Evolutionary conservation across 768 basidiomycete genomes (phyloP).

Genomic region (Podaxis carcinomalis): DNA sequence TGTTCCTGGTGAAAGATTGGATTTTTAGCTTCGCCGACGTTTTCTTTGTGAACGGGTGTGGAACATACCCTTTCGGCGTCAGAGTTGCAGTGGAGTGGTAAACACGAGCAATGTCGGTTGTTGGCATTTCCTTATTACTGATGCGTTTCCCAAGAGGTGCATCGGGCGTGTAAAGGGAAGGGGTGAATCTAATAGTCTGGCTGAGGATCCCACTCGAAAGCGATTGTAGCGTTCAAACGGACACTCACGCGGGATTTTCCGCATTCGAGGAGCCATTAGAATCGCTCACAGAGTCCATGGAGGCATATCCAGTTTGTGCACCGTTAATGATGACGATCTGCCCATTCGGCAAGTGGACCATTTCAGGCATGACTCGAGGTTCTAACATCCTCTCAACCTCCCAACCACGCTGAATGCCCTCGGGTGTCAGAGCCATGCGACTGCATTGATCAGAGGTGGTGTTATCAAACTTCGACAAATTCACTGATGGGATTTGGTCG

Average conservation of each 20-base stretch:
- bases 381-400: conserved; percentile 41
- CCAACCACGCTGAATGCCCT: conserved; percentile 41
- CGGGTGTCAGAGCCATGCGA: conserved; percentile 34
- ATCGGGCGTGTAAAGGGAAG: conserved; percentile 45
- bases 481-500: conserved; percentile 22
- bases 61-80: conserved; percentile 46
- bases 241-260: conserved; percentile 25
- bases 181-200: conserved; percentile 23
- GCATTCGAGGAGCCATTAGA: conserved; percentile 25
- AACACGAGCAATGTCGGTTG: conserved; percentile 43
- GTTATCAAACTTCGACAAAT: conserved; percentile 35
- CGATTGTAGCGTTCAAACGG: no score
- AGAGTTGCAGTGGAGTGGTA: conserved; percentile 62
- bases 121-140: conserved; percentile 41
- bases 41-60: not conserved
- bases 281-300: conserved; percentile 28
- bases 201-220: not conserved
- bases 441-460: conserved; percentile 37
- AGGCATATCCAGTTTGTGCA: conserved; percentile 37
- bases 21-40: not conserved
- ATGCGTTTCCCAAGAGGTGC: conserved; percentile 38
- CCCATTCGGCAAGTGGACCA: conserved; percentile 39
- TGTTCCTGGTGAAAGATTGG: conserved; percentile 17
- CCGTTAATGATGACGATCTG: conserved; percentile 41
- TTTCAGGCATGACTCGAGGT: conserved; percentile 34